Evolutionary conservation across 202 grass and related monocot genomes (phyloP).

Genomic region (Musa balbisiana): DNA sequence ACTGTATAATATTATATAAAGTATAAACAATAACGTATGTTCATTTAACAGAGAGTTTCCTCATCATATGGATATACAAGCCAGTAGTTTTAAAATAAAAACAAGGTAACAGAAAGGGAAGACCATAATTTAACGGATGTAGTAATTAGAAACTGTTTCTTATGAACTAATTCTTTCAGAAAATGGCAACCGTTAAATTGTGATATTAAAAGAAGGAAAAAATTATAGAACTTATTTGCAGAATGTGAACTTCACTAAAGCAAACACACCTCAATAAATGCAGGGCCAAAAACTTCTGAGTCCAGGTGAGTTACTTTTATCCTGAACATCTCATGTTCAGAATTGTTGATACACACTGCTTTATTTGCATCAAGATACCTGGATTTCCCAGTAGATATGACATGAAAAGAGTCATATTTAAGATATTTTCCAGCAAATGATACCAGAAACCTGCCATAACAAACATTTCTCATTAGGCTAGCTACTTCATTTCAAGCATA

Average conservation of each 20-base stretch:
- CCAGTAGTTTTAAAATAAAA: background rate
- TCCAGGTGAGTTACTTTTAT: constrained; percentile 50
- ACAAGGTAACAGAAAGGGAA: background rate
- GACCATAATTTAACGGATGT: background rate
- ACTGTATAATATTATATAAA: too few relatives aligned
- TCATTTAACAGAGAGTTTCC: background rate
- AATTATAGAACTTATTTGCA: background rate
- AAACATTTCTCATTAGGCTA: constrained; percentile 17
- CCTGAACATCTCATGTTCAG: constrained; percentile 60
- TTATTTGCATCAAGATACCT: constrained; percentile 24
- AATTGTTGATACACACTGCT: constrained; percentile 21
- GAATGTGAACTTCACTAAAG: constrained; percentile 3
- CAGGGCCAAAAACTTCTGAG: constrained; percentile 52
- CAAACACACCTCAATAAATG: constrained; percentile 76
- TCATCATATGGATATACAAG: background rate
- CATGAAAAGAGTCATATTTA: constrained; percentile 44
- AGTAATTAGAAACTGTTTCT: background rate
- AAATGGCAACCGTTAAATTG: background rate
- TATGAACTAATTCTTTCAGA: background rate
- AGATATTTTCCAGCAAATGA: constrained; percentile 92
- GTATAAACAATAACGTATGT: background rate
- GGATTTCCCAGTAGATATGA: constrained; percentile 24
- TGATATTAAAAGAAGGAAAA: background rate
- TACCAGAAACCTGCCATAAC: constrained; percentile 68
- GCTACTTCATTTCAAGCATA: background rate